Conservation (phyloP, 352 stramenopile genomes). For the Phytophthora citricola region DNA sequence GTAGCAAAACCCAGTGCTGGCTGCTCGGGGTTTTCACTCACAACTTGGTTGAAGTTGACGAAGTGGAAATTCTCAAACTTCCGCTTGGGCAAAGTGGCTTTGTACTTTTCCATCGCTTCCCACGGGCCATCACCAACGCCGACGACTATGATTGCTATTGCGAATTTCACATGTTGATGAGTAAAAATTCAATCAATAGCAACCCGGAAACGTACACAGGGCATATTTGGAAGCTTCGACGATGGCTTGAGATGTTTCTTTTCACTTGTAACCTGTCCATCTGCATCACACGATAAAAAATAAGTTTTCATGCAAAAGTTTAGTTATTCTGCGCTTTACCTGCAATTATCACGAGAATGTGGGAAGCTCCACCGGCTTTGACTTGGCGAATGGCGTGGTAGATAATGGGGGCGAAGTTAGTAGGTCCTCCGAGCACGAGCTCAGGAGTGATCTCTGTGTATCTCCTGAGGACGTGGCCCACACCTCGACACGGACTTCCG, state of each 20-base stretch:
- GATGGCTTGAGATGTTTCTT: constrained; percentile 72
- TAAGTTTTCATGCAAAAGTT: background rate
- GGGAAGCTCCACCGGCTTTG: constrained; percentile 53
- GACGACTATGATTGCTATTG: constrained; percentile 73
- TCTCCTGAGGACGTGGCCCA: constrained; percentile 58
- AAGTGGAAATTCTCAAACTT: constrained; percentile 88
- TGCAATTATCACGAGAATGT: constrained; percentile 82
- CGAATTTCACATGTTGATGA: constrained; percentile 2
- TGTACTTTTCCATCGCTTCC: constrained; percentile 75
- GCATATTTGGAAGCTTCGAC: constrained; percentile 75
- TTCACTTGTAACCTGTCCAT: constrained; percentile 74
- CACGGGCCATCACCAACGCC: constrained; percentile 81
- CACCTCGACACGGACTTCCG: constrained; percentile 51
- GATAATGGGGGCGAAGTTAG: constrained; percentile 86
- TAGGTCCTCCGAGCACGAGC: constrained; percentile 63
- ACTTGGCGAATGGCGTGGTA: constrained; percentile 69
- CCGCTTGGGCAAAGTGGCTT: constrained; percentile 58
- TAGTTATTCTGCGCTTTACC: constrained; percentile 11
- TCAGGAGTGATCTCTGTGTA: constrained; percentile 63
- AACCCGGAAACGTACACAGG: constrained; percentile 54
- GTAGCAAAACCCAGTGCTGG: constrained; percentile 72
- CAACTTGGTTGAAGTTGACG: constrained; percentile 66
- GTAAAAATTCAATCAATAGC: background rate
- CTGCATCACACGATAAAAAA: constrained; percentile 15
- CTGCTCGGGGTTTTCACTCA: constrained; percentile 54